Conservation (phyloP, 108 stramenopile species). For the Aurantiochytrium sp. region DNA sequence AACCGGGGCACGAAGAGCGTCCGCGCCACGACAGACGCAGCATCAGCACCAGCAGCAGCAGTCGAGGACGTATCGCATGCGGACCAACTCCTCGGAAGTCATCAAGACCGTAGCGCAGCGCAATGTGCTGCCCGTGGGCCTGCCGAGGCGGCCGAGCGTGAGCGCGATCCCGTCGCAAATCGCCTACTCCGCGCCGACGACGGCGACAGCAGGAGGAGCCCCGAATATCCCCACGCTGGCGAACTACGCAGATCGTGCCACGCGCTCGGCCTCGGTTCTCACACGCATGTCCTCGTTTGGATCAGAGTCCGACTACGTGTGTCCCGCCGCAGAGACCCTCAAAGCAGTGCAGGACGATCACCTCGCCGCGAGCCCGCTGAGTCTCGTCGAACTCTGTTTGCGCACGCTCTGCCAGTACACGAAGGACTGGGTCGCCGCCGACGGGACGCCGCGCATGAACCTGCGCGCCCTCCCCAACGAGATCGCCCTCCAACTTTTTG, state of each 20-base stretch:
- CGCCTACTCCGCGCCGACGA: not conserved
- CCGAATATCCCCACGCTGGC: not conserved
- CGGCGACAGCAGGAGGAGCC: not conserved
- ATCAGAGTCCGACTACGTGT: not conserved
- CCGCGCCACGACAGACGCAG: no score
- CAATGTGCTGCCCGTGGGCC: not conserved
- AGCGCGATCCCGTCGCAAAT: not conserved
- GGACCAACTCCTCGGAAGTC: not conserved
- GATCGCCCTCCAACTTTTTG: not conserved
- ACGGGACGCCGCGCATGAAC: not conserved
- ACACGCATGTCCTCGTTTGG: not conserved
- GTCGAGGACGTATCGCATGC: not conserved
- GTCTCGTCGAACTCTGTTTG: slow-evolving; percentile 2
- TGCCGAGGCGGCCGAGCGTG: not conserved
- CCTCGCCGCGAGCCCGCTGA: not conserved
- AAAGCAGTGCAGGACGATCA: not conserved
- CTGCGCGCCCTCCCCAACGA: not conserved
- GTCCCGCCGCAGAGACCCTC: not conserved
- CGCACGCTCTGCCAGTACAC: slow-evolving; percentile 28
- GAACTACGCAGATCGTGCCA: not conserved
- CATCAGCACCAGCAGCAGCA: no score
- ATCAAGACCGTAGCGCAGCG: not conserved
- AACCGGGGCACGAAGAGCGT: no score
- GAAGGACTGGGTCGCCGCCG: not conserved
- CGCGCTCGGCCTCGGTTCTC: not conserved